Evolutionary conservation across 2,329 filamentous ascomycete genomes (phyloP), one percentile per base, ranked within the genome.

Genomic region (Nigrograna mackinnonii): DNA sequence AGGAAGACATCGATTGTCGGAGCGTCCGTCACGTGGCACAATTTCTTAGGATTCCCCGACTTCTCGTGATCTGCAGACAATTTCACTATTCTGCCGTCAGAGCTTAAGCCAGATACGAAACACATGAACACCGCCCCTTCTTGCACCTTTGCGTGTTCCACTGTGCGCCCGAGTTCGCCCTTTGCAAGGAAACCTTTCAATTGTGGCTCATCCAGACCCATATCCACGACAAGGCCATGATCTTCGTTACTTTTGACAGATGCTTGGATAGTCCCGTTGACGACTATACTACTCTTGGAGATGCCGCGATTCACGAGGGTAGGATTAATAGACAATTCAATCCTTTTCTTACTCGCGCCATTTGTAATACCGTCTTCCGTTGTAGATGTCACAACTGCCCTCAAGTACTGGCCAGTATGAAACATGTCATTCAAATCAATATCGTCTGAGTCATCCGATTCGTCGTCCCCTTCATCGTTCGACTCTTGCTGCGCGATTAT

Each of bases 241-340:
- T 99, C 95, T 69, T 99, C 92, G n/a, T 95, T 86, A 68, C 92
- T 99, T 37, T 80, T 72, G 19, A 99, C 85, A 0, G 91, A 86
- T 2, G 91, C 92, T 79, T 97, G 95, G 16, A 97, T 75, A 34
- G 88, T 91, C 51, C 77, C 79, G 60, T 95, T 86, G 30, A 79
- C 71, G 7, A 94, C 83, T 7, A 96, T 70, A 57, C 90, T 89
- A 30, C 86, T 82, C 52, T 82, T 79, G 3, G 80, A 76, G 17
- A 99, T 74, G 1, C 88, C 86, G 2, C 80, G 79, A 66, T 99
- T 99, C 41, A 89, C 79, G 48, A 89, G 80, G 45, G 80, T 79
- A 2, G 94, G 94, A 37, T 89, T 83, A 22, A 97, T 74, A 1
- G 92, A 92, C 14, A 99, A 78, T 64, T 96, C 91, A 55, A 99